These are phyloP conservation scores for Plasmopara halstedii DNA, from an alignment of 352 stramenopile species.

Conservation along the genomic window DNA sequence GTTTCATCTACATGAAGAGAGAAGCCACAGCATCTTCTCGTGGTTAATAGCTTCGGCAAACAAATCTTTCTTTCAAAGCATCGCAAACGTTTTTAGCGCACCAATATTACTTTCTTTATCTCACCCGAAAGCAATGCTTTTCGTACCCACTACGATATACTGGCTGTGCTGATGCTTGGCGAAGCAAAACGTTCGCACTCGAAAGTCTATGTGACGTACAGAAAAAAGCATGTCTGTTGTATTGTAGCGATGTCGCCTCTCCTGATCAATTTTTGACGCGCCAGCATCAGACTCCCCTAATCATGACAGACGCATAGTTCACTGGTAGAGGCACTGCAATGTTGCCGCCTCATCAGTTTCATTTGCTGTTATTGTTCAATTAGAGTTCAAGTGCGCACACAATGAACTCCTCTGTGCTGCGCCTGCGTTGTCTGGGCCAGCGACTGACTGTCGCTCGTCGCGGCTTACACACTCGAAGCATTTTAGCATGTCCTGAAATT, in stretches of 20 bases:
- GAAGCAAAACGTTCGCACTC: too few species aligned
- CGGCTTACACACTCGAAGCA: constrained; percentile 39
- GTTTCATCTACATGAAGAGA: constrained; percentile 44
- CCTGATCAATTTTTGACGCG: neutral
- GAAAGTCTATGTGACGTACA: too few species aligned
- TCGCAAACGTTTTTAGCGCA: constrained; percentile 53
- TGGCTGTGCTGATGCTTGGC: too few species aligned
- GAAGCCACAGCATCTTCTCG: constrained; percentile 45
- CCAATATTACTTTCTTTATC: too few species aligned
- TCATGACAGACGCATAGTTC: neutral
- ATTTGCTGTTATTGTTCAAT: constrained; percentile 14
- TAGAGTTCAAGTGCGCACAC: constrained; percentile 3
- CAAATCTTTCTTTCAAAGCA: constrained; percentile 43
- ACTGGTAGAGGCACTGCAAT: too few species aligned
- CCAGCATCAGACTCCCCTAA: constrained; percentile 18
- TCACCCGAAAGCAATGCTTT: constrained; percentile 42
- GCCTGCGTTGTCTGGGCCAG: constrained; percentile 2
- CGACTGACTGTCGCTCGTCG: constrained; percentile 13
- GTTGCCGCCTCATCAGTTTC: too few species aligned
- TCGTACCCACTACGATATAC: constrained; percentile 44
- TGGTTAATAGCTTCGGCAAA: constrained; percentile 53
- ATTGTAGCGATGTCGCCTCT: constrained; percentile 8
- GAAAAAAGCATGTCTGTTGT: too few species aligned
- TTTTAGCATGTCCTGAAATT: constrained; percentile 55
- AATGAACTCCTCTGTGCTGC: constrained; percentile 12